A percentile compares a stretch with the other conserved stretches of the same genome.
Evolutionary conservation across 73 alveolate species (phyloP).

Genomic region (Tetrahymena borealis): DNA sequence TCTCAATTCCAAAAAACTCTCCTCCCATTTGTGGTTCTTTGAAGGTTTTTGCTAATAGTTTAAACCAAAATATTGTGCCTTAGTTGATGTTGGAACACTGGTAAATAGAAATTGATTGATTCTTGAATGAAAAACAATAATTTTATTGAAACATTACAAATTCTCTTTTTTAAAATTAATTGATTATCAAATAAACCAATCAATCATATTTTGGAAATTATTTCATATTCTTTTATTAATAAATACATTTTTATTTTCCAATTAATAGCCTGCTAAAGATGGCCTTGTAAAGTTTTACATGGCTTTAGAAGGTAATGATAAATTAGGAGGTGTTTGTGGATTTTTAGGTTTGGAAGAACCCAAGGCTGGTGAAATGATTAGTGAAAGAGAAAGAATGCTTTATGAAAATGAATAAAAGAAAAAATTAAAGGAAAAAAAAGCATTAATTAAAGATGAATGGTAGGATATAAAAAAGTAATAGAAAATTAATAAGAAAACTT

Average conservation of each 20-base stretch:
- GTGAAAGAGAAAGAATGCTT: background rate
- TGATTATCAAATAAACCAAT: too few relatives aligned
- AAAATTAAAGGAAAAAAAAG: background rate
- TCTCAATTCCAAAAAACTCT: conserved; percentile 17
- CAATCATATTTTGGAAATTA: too few relatives aligned
- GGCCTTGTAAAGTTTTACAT: conserved; percentile 8
- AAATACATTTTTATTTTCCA: background rate
- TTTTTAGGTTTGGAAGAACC: conserved; percentile 3
- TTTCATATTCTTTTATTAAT: background rate
- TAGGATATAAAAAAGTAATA: background rate
- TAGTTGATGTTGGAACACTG: conserved; percentile 37
- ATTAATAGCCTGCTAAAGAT: conserved; percentile 23
- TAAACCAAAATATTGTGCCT: conserved; percentile 31
- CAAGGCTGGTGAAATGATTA: background rate
- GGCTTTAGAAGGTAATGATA: conserved; percentile 25
- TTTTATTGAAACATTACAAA: too few relatives aligned
- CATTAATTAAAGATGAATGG: background rate
- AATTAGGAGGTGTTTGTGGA: conserved; percentile 48
- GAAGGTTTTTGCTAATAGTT: conserved; percentile 38
- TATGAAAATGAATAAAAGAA: background rate
- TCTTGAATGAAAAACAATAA: too few relatives aligned
- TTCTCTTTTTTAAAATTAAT: too few relatives aligned
- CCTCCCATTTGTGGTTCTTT: conserved; percentile 46
- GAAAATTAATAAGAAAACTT: background rate
- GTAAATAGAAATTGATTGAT: background rate